A percentile compares a stretch with the other conserved stretches of the same genome.
Conservation (phyloP, 495 filamentous ascomycete species). For the Penicillium alfredii region DNA sequence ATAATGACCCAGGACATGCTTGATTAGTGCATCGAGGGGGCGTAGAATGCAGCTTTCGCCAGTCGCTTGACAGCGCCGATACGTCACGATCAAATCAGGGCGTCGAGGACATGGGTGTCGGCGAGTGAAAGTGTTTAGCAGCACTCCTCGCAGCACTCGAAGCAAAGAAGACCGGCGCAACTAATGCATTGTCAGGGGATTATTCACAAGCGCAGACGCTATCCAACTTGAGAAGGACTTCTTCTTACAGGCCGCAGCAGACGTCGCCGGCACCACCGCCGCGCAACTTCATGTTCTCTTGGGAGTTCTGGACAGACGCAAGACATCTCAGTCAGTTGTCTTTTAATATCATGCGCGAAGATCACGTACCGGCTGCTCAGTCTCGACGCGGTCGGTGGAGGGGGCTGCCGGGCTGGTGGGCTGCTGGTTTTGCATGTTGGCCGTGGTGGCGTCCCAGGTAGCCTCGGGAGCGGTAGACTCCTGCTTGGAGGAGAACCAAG, state of each 20-base stretch:
- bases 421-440: slow-evolving; percentile 31
- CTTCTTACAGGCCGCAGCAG: slow-evolving; percentile 45
- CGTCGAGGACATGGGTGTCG: slow-evolving; percentile 1
- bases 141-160: slow-evolving; percentile 36
- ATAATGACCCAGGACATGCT: too few relatives aligned
- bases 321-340: too few relatives aligned
- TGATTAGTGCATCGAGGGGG: too few relatives aligned
- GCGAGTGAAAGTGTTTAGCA: slow-evolving; percentile 12
- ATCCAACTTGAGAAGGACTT: too few relatives aligned
- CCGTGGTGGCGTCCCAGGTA: slow-evolving; percentile 30
- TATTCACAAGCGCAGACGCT: too few relatives aligned
- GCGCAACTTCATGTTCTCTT: slow-evolving; percentile 38
- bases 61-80: too few relatives aligned
- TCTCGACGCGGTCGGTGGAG: slow-evolving; percentile 20
- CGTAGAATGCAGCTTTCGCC: too few relatives aligned
- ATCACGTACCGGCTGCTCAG: slow-evolving; percentile 33
- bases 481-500: slow-evolving; percentile 34
- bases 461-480: slow-evolving; percentile 14
- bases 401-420: slow-evolving; percentile 30
- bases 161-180: slow-evolving; percentile 39
- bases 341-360: too few relatives aligned
- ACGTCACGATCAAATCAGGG: too few relatives aligned
- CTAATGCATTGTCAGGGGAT: too few relatives aligned
- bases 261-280: slow-evolving; percentile 37
- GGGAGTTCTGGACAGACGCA: slow-evolving; percentile 22